These are phyloP conservation scores for Solanum bukasovii DNA, from an alignment of 257 asterid species.

Conservation along the genomic window DNA sequence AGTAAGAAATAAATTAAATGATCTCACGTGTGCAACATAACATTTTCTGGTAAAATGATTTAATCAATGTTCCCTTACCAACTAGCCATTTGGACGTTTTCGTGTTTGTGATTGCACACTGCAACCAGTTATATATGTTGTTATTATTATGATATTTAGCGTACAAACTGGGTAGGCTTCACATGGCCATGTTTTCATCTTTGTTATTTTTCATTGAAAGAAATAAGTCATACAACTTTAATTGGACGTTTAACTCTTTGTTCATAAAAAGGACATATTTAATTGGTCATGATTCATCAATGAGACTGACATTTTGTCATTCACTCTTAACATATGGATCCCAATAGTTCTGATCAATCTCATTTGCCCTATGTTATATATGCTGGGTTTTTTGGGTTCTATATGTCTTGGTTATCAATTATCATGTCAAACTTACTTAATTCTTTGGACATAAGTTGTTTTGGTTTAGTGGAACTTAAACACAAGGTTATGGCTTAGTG, in stretches of 20 bases:
- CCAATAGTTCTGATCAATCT: constrained; percentile 9
- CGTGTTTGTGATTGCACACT: neutral
- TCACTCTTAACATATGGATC: constrained; percentile 4
- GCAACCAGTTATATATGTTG: neutral
- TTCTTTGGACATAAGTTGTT: neutral
- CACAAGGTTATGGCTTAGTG: neutral
- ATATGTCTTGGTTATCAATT: neutral
- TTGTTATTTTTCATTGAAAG: neutral
- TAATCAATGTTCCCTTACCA: constrained; percentile 46
- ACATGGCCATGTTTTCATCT: constrained; percentile 6
- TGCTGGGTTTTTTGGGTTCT: neutral
- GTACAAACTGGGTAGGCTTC: constrained; percentile 9
- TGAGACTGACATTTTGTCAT: constrained; percentile 12
- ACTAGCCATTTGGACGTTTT: constrained; percentile 35
- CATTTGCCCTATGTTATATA: neutral
- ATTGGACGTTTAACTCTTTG: neutral
- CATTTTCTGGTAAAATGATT: neutral
- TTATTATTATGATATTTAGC: neutral
- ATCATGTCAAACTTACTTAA: neutral
- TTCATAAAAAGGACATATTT: neutral
- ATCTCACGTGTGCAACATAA: constrained; percentile 27
- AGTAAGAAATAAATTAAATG: neutral
- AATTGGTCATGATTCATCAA: neutral
- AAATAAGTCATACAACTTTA: neutral
- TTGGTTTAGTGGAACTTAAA: neutral